Base-by-base conservation (phyloP, 1,284 basidiomycete genomes). In the Kalmanozyma brasiliensis region DNA sequence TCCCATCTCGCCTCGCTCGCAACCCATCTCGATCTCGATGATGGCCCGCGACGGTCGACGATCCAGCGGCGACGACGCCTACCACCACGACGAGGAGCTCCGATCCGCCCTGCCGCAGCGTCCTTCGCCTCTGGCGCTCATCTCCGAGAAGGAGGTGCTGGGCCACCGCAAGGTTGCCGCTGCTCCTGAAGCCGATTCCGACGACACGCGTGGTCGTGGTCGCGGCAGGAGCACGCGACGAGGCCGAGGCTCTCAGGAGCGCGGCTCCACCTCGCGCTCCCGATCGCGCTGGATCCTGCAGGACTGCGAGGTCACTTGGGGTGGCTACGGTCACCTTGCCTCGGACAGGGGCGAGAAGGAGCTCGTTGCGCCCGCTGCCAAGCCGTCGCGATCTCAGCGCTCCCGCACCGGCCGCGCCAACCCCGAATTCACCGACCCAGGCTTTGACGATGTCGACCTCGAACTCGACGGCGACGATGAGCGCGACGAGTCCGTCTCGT, bases 361-460 rank as follows among this genome's bases (percentile, higher is more conserved):
- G 17, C 30, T 48, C 9, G 36, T 32, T 19, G 13, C 44, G 3
- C 20, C 33, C 20, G 8, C 26, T 29, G 26, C 2, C 14, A 23
- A 56, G 44, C 43, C 47, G 36, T 35, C 46, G 40, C 49, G 46
- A 17, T 24, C 48, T 35, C 52, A 38, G 10, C 63, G 49, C 33
- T 24, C 47, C 1, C 52, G 42, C 40, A 29, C 22, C 47, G 30
- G 8, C n/a, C 46, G 57, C 14, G 52, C 29, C 36, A 37, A 42
- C n/a, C 41, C 34, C 16, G 65, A 60, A 26, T 51, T 56, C 47
- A 33, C 51, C 32, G 68, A 65, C 23, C 67, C 63, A 5, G 72
- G 72, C 38, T 76, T 74, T 32, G 74, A 76, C 57, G 71, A 76
- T 22, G 60, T 74, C 35, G 74, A 76, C 16, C 68, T 76, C 38